Evolutionary conservation across 148 eudicot species (phyloP), one percentile per base, ranked within the genome.

Genomic region (Agrostemma githago): DNA sequence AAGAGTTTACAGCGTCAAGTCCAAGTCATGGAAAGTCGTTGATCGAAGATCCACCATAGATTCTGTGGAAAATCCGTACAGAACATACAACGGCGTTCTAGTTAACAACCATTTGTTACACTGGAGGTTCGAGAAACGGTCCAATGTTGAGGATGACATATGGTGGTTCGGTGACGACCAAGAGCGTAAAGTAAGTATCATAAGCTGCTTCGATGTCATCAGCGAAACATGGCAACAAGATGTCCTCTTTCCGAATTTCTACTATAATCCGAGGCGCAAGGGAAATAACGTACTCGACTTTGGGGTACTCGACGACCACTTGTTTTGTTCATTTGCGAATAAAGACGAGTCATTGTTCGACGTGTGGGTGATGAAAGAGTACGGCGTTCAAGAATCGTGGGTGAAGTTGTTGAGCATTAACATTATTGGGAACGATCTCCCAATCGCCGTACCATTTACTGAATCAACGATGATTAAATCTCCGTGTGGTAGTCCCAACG

Each of bases 281-380:
- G n/a, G 17, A 4, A 51, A 4, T 37, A 17, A 60, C 20, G 10
- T 60, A 2, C 63, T 60, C 3, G 63, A 60, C 37, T 20, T 60
- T 60, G 63, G 63, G 63, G 63, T 16, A 6, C 37, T 60, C 11
- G 63, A 60, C 4, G 63, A 12, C 20, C 19, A 37, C 37, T 60
- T 60, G 12, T 60, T 60, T 21, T 60, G 37, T 5, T 60, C 63
- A 0, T 60, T 60, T 60, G 14, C 2, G 12, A 60, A 60, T 60
- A 7, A 21, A 60, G 20, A 1, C 34, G 20, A 60, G 21, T 60
- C 63, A 9, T 20, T 34, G 10, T 60, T 60, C 12, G 63, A 60
- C 34, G 63, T 60, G 63, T 60, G 63, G 63, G 63, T 60, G 5
- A 7, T 60, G 63, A 60, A 20, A 19, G 63, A 60, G 37, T 60